A percentile compares a stretch with the other conserved stretches of the same genome.
Conservation (phyloP, 371 early-diverging fungal genomes). For the Mortierella sp. region DNA sequence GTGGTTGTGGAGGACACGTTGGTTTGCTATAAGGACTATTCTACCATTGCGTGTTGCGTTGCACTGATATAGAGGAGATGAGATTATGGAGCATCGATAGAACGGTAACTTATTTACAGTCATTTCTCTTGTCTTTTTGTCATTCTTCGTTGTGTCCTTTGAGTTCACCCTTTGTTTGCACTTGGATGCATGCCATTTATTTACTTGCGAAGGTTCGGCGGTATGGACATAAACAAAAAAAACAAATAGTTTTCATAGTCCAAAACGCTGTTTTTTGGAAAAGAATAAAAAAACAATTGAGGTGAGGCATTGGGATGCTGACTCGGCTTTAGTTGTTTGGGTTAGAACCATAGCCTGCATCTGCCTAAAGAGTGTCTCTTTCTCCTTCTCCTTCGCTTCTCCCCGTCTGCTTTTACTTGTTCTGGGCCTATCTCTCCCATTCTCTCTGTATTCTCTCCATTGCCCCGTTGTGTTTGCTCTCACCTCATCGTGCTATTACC, state of each 20-base stretch:
- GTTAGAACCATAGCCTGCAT: constrained; percentile 6
- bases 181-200: too few relatives aligned
- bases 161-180: background rate
- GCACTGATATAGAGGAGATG: background rate
- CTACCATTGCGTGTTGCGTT: too few relatives aligned
- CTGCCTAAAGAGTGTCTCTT: background rate
- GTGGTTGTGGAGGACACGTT: background rate
- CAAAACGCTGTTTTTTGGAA: too few relatives aligned
- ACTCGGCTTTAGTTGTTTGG: background rate
- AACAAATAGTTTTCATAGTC: too few relatives aligned
- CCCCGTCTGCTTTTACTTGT: background rate
- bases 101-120: too few relatives aligned
- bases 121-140: too few relatives aligned
- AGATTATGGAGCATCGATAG: background rate
- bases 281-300: too few relatives aligned
- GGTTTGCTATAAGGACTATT: background rate
- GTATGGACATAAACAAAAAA: too few relatives aligned
- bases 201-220: too few relatives aligned
- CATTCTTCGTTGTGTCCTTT: background rate
- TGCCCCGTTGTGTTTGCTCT: background rate
- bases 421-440: background rate
- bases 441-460: background rate
- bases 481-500: too few relatives aligned
- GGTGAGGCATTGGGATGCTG: background rate
- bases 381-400: background rate